Conservation (phyloP, 176 grass and related monocot species). For the Ampelocalamus luodianensis region DNA sequence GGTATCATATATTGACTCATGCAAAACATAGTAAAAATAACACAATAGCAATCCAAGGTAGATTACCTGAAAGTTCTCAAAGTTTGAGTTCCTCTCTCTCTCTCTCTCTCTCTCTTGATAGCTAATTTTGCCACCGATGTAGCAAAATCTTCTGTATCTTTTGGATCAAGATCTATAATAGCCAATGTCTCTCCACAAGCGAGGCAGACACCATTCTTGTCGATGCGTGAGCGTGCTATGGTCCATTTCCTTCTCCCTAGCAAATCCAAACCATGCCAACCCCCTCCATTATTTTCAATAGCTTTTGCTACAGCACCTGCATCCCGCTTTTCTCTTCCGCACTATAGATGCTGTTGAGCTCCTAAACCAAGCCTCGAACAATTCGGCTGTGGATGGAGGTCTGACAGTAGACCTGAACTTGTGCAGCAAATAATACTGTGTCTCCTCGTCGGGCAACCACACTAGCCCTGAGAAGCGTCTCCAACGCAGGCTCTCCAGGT, state of each 20-base stretch:
- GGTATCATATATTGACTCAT: background rate
- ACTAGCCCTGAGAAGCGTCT: conserved; percentile 60
- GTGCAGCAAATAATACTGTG: conserved; percentile 70
- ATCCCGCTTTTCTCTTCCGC: conserved; percentile 77
- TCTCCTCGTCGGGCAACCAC: conserved; percentile 42
- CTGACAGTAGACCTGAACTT: conserved; percentile 72
- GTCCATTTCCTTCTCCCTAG: conserved; percentile 70
- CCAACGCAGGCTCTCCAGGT: conserved; percentile 65
- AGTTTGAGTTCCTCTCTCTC: conserved; percentile 45
- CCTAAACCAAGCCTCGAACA: conserved; percentile 70
- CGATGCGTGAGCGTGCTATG: conserved; percentile 39
- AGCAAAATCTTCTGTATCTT: conserved; percentile 67
- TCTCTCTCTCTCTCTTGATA: conserved; percentile 43
- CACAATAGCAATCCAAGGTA: conserved; percentile 1
- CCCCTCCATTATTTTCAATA: conserved; percentile 71
- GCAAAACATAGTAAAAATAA: conserved; percentile 18
- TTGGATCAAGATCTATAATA: conserved; percentile 71
- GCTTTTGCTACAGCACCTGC: conserved; percentile 36
- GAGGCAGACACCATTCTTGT: conserved; percentile 59
- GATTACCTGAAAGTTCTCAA: conserved; percentile 68
- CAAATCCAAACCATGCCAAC: conserved; percentile 78
- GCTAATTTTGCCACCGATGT: conserved; percentile 55
- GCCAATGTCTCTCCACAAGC: conserved; percentile 62
- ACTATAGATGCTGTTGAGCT: conserved; percentile 63
- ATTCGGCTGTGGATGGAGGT: conserved; percentile 45